Evolutionary conservation across 2,329 filamentous ascomycete species (phyloP).

Genomic region (Neofusicoccum ribis): DNA sequence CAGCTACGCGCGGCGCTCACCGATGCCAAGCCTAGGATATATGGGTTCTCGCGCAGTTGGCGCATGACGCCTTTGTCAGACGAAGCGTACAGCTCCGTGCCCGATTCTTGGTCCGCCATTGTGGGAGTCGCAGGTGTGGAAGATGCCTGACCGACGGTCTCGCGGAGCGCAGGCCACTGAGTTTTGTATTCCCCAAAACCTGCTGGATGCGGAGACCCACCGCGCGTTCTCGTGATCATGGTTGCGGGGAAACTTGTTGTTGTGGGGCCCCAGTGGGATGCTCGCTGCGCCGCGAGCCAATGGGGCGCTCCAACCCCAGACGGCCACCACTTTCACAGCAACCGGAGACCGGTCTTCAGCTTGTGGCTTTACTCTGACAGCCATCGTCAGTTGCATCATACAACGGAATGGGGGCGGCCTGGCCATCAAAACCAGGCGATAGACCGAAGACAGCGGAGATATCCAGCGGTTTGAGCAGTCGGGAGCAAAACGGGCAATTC

Average conservation of each 20-base stretch:
- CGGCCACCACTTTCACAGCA: neutral
- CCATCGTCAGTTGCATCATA: too few relatives aligned
- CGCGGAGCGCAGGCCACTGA: neutral
- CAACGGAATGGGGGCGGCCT: too few relatives aligned
- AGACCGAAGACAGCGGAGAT: too few relatives aligned
- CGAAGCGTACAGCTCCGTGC: neutral
- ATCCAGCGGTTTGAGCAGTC: too few relatives aligned
- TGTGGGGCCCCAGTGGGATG: conserved; percentile 1
- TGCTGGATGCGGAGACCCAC: neutral
- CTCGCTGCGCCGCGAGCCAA: neutral
- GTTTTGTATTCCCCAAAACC: neutral
- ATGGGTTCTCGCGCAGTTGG: conserved; percentile 3
- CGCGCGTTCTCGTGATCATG: neutral
- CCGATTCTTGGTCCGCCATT: neutral
- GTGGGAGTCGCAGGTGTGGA: neutral
- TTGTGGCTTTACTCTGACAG: too few relatives aligned
- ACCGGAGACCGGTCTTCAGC: too few relatives aligned
- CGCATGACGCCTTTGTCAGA: neutral
- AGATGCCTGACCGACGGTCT: too few relatives aligned
- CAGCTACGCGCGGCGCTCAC: neutral
- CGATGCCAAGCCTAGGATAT: neutral
- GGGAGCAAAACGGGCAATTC: too few relatives aligned
- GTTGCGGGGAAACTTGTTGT: neutral
- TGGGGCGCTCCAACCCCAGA: neutral
- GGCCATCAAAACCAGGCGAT: too few relatives aligned